A percentile compares a stretch with the other conserved stretches of the same genome.
phyloP scores from a whole-genome alignment of 176 grass and related monocot genomes.

The Alopecurus myosuroides region DNA sequence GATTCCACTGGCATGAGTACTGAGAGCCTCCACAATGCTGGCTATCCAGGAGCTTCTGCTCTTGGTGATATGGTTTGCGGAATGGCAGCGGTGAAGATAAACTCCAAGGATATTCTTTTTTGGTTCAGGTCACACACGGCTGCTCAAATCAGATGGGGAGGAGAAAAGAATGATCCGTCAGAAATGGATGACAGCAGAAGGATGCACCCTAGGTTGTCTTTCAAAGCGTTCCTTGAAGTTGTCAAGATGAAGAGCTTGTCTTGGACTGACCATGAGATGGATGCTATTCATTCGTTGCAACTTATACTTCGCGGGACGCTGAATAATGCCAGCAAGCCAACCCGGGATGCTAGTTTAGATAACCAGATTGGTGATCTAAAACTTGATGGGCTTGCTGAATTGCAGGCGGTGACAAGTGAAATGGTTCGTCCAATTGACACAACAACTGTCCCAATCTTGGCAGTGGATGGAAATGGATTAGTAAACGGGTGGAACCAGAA shows the following conservation, averaged over 20 bases:
- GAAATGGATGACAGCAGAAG: conserved; percentile 69
- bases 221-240: conserved; percentile 86
- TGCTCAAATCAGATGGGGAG: conserved; percentile 82
- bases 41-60: conserved; percentile 69
- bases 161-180: conserved; percentile 72
- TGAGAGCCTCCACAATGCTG: conserved; percentile 85
- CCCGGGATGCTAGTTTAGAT: conserved; percentile 32
- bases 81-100: conserved; percentile 85
- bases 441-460: conserved; percentile 83
- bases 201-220: conserved; percentile 88
- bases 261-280: conserved; percentile 88
- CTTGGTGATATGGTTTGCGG: conserved; percentile 76
- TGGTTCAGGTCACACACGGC: conserved; percentile 90
- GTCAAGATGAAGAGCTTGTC: conserved; percentile 80
- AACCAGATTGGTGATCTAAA: conserved; percentile 63
- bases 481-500: conserved; percentile 95
- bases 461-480: conserved; percentile 75
- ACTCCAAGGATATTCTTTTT: conserved; percentile 77
- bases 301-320: conserved; percentile 76
- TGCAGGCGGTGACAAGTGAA: conserved; percentile 86
- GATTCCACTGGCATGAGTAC: conserved; percentile 91
- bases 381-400: conserved; percentile 70
- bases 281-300: conserved; percentile 91
- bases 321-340: conserved; percentile 18
- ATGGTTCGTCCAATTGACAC: conserved; percentile 92